Base-by-base conservation (phyloP, 768 basidiomycete species). In the Phaeotremella fagi region DNA sequence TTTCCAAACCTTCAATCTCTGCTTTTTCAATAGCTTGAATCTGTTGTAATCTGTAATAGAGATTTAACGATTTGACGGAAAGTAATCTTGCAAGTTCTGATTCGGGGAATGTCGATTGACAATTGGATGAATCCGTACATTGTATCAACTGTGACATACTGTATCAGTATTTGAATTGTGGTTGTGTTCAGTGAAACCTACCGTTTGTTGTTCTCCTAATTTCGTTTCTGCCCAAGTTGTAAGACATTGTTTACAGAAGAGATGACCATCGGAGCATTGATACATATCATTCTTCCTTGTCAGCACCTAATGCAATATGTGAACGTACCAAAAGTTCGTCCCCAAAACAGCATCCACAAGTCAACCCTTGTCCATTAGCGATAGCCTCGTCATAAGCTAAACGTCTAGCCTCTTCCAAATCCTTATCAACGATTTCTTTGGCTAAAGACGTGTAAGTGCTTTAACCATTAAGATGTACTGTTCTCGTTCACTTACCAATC, bases 261-360 rank as follows among this genome's bases (percentile, higher is more conserved):
- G 81, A 70, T 95, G 90, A 0, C 85, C 83, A 50, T 91, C 90
- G 0, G 86, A 83, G 63, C 90, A 94, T 75, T 92, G 90, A 1
- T 88, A 79, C 84, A 91, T 86, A 61, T 86, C 83, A 35, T 82
- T 81, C 88, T 92, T 64, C 20, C 37, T 52, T 22, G 27, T 45
- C 16, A 50, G 22, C n/a, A 25, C n/a, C 22, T 29, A 33, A 35
- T 16, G 23, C 9, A 44, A 33, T 23, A 25, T 25, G 24, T 25
- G 31, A 23, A 77, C 87, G 52, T 70, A 88, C 87, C 73, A 87
- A 85, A 3, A 83, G 71, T 56, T 84, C 87, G 11, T 75, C 78
- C 3, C 81, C 75, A 66, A 90, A 94, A 73, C 90, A 95, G 64
- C 90, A 92, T 12, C 85, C 86, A 63, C 90, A 92, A 63, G 91